These are phyloP conservation scores for Saccharum spontaneum DNA, from an alignment of 176 grass and related monocot genomes.

Conservation along the genomic window DNA sequence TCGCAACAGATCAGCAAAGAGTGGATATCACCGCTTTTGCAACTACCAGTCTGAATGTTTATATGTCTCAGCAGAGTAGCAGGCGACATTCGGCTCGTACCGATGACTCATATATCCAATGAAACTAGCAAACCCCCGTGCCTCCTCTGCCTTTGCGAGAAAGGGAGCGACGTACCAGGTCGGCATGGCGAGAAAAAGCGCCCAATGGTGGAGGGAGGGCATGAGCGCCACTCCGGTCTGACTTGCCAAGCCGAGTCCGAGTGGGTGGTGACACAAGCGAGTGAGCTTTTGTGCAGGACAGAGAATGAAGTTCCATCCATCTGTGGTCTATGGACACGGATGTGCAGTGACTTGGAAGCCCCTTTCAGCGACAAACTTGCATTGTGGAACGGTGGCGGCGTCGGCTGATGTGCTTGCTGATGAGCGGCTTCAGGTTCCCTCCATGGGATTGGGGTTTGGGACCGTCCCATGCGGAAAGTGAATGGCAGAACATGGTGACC, in stretches of 20 bases:
- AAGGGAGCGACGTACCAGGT: background rate
- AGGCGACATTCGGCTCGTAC: background rate
- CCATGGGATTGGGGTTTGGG: background rate
- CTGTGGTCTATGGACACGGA: background rate
- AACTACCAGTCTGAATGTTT: background rate
- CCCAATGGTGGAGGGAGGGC: conserved; percentile 20
- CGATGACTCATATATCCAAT: conserved; percentile 40
- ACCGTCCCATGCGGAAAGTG: conserved; percentile 25
- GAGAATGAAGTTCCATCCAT: background rate
- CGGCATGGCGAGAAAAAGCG: conserved; percentile 20
- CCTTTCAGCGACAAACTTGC: background rate
- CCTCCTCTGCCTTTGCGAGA: conserved; percentile 14
- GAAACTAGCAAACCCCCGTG: background rate
- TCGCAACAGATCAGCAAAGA: conserved; percentile 16
- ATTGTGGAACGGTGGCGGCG: background rate
- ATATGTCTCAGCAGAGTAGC: background rate
- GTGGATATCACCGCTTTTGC: background rate
- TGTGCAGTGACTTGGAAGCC: background rate
- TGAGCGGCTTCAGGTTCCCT: conserved; percentile 20
- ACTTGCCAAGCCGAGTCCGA: conserved; percentile 26
- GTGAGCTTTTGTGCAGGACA: conserved; percentile 29
- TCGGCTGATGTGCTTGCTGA: background rate
- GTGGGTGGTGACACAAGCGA: conserved; percentile 41
- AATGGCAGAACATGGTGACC: conserved; percentile 24
- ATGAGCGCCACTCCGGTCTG: conserved; percentile 37